These are phyloP conservation scores for Aspergillus versicolor DNA, from an alignment of 2,329 filamentous ascomycete genomes.

Conservation along the genomic window DNA sequence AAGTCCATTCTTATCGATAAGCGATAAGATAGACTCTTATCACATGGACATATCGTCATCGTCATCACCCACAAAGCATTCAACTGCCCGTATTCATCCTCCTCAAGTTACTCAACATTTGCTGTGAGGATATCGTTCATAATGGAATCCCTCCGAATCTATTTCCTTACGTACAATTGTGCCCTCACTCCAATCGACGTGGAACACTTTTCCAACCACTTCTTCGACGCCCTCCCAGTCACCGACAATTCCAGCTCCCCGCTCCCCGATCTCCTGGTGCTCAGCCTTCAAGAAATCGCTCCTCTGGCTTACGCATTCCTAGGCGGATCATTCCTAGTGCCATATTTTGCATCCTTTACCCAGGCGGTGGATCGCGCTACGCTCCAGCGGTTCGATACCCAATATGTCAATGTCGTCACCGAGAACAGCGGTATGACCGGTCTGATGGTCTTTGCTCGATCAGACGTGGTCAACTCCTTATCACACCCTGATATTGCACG, in stretches of 20 bases:
- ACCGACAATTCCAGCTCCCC: conserved; percentile 49
- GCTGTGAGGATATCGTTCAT: background rate
- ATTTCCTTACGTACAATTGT: conserved; percentile 89
- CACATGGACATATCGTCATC: background rate
- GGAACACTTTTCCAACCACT: conserved; percentile 67
- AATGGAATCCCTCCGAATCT: conserved; percentile 62
- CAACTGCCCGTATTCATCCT: background rate
- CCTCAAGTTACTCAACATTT: background rate
- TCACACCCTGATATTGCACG: conserved; percentile 71
- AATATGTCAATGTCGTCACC: conserved; percentile 69
- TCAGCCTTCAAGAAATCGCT: conserved; percentile 82
- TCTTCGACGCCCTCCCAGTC: conserved; percentile 59
- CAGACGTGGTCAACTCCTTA: conserved; percentile 58
- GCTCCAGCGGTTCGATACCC: conserved; percentile 43
- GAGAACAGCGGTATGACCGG: conserved; percentile 86
- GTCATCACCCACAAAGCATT: background rate
- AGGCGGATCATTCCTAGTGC: conserved; percentile 72
- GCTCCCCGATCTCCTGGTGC: conserved; percentile 65
- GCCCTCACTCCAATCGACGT: conserved; percentile 70
- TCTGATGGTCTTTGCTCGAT: conserved; percentile 77
- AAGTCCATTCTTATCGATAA: background rate
- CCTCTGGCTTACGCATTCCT: conserved; percentile 83
- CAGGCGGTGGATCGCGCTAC: conserved; percentile 71
- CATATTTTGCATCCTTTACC: conserved; percentile 72
- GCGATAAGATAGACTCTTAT: background rate